Percentiles rank a stretch among this genome's conserved stretches.
Evolutionary conservation across 805 yeast genomes (phyloP).

Genomic region (Sugiyamaella chiloensis): DNA sequence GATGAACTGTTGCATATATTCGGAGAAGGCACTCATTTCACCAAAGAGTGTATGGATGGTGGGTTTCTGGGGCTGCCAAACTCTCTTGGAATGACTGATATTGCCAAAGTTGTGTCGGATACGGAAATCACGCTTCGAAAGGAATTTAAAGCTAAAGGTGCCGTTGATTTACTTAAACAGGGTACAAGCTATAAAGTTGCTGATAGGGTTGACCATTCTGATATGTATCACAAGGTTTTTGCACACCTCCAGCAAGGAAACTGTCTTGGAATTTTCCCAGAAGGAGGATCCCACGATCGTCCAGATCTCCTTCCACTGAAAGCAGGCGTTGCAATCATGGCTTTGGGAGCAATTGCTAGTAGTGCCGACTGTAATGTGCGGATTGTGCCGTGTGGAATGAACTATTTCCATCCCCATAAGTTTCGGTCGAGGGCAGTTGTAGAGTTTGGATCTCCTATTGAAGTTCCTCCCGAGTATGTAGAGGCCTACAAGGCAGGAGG

Average conservation of each 20-base stretch:
- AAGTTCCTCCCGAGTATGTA: conserved; percentile 58
- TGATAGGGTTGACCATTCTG: conserved; percentile 77
- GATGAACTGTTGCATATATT: conserved; percentile 51
- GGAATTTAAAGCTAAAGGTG: conserved; percentile 57
- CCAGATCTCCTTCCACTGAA: conserved; percentile 87
- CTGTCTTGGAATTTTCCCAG: conserved; percentile 92
- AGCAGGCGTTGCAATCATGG: conserved; percentile 98
- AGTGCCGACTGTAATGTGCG: conserved; percentile 73
- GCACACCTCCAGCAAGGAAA: conserved; percentile 75
- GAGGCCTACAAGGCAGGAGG: conserved; percentile 59
- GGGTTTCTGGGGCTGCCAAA: conserved; percentile 77
- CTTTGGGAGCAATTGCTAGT: conserved; percentile 84
- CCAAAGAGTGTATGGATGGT: conserved; percentile 54
- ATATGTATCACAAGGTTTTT: conserved; percentile 81
- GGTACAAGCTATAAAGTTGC: conserved; percentile 71
- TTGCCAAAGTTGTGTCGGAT: conserved; percentile 66
- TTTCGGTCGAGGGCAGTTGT: conserved; percentile 93
- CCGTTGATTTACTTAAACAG: conserved; percentile 40
- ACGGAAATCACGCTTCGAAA: conserved; percentile 64
- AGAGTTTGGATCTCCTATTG: conserved; percentile 88
- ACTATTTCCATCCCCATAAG: conserved; percentile 92
- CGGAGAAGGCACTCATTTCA: conserved; percentile 70
- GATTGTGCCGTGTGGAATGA: conserved; percentile 96
- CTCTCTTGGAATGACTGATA: conserved; percentile 71
- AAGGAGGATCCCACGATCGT: conserved; percentile 97